Conservation (phyloP, 2,329 filamentous ascomycete species). For the Cladosporium cucumerinum region DNA sequence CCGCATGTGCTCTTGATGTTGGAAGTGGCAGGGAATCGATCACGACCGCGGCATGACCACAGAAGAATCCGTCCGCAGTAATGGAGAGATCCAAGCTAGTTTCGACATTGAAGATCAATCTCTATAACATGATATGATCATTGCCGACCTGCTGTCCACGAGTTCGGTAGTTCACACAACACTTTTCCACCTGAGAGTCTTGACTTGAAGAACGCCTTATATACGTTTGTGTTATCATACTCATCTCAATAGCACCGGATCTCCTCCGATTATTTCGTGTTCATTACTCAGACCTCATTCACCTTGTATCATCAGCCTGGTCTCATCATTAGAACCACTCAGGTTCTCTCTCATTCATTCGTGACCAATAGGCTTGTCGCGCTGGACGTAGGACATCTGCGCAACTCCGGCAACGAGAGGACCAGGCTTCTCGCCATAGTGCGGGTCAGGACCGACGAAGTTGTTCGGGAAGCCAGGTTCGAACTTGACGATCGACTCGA, state of each 20-base stretch:
- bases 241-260: not conserved
- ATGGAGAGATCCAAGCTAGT: not conserved
- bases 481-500: conserved; percentile 61
- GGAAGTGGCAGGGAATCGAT: not conserved
- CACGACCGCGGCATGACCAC: not conserved
- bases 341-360: conserved; percentile 18
- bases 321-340: not conserved
- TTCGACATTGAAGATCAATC: not conserved
- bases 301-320: not conserved
- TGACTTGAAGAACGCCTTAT: not conserved
- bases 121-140: not conserved
- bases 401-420: conserved; percentile 28
- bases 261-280: not conserved
- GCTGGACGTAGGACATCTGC: conserved; percentile 28
- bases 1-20: not conserved
- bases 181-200: not conserved
- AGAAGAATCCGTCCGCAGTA: not conserved
- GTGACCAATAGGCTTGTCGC: conserved; percentile 33
- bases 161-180: not conserved
- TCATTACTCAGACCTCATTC: not conserved
- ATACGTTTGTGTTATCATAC: not conserved
- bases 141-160: not conserved
- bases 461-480: conserved; percentile 65
- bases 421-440: conserved; percentile 26
- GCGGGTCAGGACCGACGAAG: conserved; percentile 47